A percentile compares a stretch with the other conserved stretches of the same genome.
Conservation (phyloP, 257 asterid species). For the Penstemon davidsonii region DNA sequence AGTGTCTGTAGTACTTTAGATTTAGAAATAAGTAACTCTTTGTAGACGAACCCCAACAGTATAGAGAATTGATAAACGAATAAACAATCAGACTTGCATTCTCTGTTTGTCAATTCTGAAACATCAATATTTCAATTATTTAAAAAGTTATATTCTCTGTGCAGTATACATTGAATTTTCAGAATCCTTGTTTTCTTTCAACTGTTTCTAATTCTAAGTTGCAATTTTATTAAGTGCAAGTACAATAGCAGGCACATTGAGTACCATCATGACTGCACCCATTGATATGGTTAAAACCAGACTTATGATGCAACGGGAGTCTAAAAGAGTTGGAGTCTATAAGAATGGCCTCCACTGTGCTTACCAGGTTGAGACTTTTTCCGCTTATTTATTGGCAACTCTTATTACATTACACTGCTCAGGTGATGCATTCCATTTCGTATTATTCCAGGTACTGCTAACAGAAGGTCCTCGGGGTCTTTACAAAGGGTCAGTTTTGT, state of each 20-base stretch:
- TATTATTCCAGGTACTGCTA: slow-evolving; percentile 66
- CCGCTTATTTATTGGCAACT: slow-evolving; percentile 25
- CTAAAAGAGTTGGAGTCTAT: slow-evolving; percentile 59
- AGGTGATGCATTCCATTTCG: slow-evolving; percentile 13
- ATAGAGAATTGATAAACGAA: slow-evolving; percentile 2
- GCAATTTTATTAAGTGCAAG: slow-evolving; percentile 65
- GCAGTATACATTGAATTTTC: slow-evolving; percentile 6
- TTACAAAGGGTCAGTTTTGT: slow-evolving; percentile 83
- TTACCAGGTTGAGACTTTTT: slow-evolving; percentile 61
- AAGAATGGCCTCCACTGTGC: slow-evolving; percentile 87
- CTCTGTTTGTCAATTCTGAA: slow-evolving; percentile 5
- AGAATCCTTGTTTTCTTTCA: neutral
- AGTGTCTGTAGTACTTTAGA: too few species aligned
- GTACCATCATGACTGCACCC: slow-evolving; percentile 91
- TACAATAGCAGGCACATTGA: slow-evolving; percentile 73
- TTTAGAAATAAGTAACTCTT: slow-evolving; percentile 6
- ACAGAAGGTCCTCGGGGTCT: slow-evolving; percentile 93
- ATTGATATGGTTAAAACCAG: slow-evolving; percentile 93
- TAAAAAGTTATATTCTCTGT: slow-evolving; percentile 4
- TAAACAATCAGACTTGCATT: neutral
- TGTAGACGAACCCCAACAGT: slow-evolving; percentile 1
- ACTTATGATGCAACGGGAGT: slow-evolving; percentile 87
- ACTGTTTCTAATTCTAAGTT: slow-evolving; percentile 36
- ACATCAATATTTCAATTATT: neutral
- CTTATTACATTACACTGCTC: slow-evolving; percentile 14